Percentiles rank a stretch among this genome's conserved stretches.
phyloP scores from a whole-genome alignment of 805 yeast genomes.

The Wickerhamomyces chambardii region DNA sequence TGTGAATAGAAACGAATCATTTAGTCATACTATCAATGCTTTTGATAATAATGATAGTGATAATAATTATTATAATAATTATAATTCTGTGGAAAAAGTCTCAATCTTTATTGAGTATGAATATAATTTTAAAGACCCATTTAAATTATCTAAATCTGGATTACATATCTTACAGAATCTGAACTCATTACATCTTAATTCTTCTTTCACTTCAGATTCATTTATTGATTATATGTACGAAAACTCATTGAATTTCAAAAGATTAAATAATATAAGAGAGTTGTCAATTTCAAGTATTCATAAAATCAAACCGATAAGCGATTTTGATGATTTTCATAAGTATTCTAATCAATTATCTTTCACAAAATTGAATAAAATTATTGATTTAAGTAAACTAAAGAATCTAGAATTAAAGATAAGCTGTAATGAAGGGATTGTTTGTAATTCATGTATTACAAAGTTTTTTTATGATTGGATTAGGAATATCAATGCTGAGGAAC shows the following conservation, averaged over 20 bases:
- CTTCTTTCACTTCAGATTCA: slow-evolving; percentile 12
- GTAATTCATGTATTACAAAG: slow-evolving; percentile 25
- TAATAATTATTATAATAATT: no score
- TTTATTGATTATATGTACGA: slow-evolving; percentile 9
- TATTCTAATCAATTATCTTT: slow-evolving; percentile 18
- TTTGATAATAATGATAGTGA: no score
- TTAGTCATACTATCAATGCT: no score
- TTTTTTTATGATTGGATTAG: slow-evolving; percentile 28
- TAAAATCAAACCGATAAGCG: slow-evolving; percentile 13
- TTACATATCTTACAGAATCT: slow-evolving; percentile 9
- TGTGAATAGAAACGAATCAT: no score
- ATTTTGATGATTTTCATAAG: slow-evolving; percentile 7
- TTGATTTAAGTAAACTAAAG: slow-evolving; percentile 22
- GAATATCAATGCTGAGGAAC: background rate
- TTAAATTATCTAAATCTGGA: slow-evolving; percentile 5
- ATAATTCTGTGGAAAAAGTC: slow-evolving; percentile 7
- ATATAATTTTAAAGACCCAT: slow-evolving; percentile 6
- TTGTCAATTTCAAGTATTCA: slow-evolving; percentile 24
- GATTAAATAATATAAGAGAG: slow-evolving; percentile 12
- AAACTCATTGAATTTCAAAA: slow-evolving; percentile 12
- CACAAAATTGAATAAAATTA: slow-evolving; percentile 15
- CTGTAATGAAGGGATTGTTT: slow-evolving; percentile 24
- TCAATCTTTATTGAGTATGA: slow-evolving; percentile 15
- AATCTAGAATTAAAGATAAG: slow-evolving; percentile 31
- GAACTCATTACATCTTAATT: slow-evolving; percentile 10